phyloP scores from a whole-genome alignment of 2,329 filamentous ascomycete species.

The Penicillium sp. region DNA sequence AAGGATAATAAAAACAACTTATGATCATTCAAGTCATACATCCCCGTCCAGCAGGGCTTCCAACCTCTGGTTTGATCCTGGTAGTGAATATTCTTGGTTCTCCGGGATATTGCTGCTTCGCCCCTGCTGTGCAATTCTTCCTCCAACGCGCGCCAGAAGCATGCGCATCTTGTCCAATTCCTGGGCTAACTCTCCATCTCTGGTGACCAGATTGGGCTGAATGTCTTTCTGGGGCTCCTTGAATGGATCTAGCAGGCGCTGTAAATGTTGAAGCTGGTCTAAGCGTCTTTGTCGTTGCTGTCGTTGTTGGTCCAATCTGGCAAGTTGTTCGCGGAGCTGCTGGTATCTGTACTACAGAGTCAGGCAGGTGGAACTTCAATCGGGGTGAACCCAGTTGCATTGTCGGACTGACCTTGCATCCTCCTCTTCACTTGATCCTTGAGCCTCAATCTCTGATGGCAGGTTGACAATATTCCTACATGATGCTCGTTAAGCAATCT shows the following conservation, averaged over 20 bases:
- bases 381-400: constrained; percentile 3
- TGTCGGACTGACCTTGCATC: constrained; percentile 27
- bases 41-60: constrained; percentile 32
- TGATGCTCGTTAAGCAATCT: constrained; percentile 7
- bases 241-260: constrained; percentile 46
- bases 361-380: constrained; percentile 21
- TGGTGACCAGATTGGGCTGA: constrained; percentile 51
- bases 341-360: constrained; percentile 37
- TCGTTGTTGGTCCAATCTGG: constrained; percentile 42
- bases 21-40: constrained; percentile 28
- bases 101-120: constrained; percentile 13
- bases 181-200: constrained; percentile 46
- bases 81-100: constrained; percentile 18
- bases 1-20: not conserved
- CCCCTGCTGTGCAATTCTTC: constrained; percentile 32
- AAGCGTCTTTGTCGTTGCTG: constrained; percentile 44
- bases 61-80: constrained; percentile 32
- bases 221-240: constrained; percentile 46
- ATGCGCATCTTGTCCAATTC: constrained; percentile 49
- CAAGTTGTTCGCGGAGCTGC: constrained; percentile 40
- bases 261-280: constrained; percentile 44
- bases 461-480: constrained; percentile 37
- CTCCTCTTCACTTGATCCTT: constrained; percentile 29
- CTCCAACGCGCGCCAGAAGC: constrained; percentile 41
- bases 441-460: constrained; percentile 32